These are phyloP conservation scores for Pyrenophora graminea DNA, from an alignment of 2,329 filamentous ascomycete species.

Conservation along the genomic window DNA sequence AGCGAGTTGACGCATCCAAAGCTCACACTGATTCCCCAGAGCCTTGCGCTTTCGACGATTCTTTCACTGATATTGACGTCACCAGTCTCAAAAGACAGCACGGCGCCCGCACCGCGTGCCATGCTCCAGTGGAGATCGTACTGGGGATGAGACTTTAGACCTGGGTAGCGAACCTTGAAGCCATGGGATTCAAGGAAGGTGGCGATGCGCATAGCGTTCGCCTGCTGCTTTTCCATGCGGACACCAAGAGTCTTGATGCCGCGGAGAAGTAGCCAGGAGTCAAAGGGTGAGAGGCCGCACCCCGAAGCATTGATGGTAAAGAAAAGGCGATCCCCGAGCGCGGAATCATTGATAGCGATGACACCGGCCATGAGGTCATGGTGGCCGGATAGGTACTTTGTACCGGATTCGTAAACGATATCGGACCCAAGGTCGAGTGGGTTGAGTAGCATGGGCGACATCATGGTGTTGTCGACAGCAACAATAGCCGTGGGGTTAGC, in stretches of 20 bases:
- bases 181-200: slow-evolving; percentile 88
- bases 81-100: slow-evolving; percentile 94
- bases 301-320: slow-evolving; percentile 97
- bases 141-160: slow-evolving; percentile 91
- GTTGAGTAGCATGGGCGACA: slow-evolving; percentile 91
- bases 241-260: slow-evolving; percentile 96
- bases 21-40: slow-evolving; percentile 95
- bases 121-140: slow-evolving; percentile 96
- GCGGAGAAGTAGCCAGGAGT: slow-evolving; percentile 92
- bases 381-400: slow-evolving; percentile 96
- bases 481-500: slow-evolving; percentile 80
- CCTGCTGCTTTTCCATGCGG: slow-evolving; percentile 97
- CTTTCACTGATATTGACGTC: slow-evolving; percentile 81
- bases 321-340: slow-evolving; percentile 85
- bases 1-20: slow-evolving; percentile 98
- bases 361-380: slow-evolving; percentile 99
- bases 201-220: slow-evolving; percentile 87
- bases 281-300: slow-evolving; percentile 91
- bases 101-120: slow-evolving; percentile 90
- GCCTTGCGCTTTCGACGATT: slow-evolving; percentile 87
- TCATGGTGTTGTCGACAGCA: slow-evolving; percentile 98
- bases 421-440: slow-evolving; percentile 93
- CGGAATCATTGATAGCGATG: slow-evolving; percentile 82
- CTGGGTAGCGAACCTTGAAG: slow-evolving; percentile 94
- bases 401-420: slow-evolving; percentile 95